Evolutionary conservation across 129 eudicot species (phyloP), one percentile per base, ranked within the genome.

Genomic region (Chrysanthemum makinoi): DNA sequence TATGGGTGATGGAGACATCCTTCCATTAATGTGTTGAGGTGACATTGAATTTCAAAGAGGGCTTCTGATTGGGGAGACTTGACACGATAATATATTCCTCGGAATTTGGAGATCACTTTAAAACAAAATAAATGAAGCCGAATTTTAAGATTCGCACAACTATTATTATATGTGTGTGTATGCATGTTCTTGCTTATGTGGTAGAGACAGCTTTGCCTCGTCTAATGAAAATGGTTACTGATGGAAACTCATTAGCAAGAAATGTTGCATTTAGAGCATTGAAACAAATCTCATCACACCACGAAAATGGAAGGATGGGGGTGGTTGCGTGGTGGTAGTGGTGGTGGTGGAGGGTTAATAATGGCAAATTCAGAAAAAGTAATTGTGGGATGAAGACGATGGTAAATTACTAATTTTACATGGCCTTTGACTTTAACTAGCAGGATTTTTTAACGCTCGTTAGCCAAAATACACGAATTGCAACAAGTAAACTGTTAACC

Each of bases 11-110:
- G 98, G 97, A 52, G 98, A 83, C 87, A 89, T 76, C 80, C 86
- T 74, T 44, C 97, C 97, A 52, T 75, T 89, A 14, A 87, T 56
- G 74, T 94, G 96, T 55, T 84, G 98, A 22, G 97, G 96, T 63
- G 96, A 90, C 75, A 94, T 74, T 72, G 97, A 75, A 68, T 87
- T 83, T 70, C 85, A 70, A 66, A 94, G 89, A 20, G 99, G 97
- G 75, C 96, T 94, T 54, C 99, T 96, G 5, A 90, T 90, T 69
- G 97, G 99, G 73, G 99, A 94, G 68, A 94, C 99, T 0, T 96
- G 99, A 64, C 97, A 90, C 1, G 99, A 93, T 0, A 97, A 93
- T 70, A 93, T 80, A 74, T 93, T 87, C 72, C 97, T 81, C 15
- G 93, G 84, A 66, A 82, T 84, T 62, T 85, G 89, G 30, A 90